Percentiles rank a stretch among this genome's conserved stretches.
These are phyloP conservation scores for Panus rudis DNA, from an alignment of 768 basidiomycete genomes.

Conservation along the genomic window DNA sequence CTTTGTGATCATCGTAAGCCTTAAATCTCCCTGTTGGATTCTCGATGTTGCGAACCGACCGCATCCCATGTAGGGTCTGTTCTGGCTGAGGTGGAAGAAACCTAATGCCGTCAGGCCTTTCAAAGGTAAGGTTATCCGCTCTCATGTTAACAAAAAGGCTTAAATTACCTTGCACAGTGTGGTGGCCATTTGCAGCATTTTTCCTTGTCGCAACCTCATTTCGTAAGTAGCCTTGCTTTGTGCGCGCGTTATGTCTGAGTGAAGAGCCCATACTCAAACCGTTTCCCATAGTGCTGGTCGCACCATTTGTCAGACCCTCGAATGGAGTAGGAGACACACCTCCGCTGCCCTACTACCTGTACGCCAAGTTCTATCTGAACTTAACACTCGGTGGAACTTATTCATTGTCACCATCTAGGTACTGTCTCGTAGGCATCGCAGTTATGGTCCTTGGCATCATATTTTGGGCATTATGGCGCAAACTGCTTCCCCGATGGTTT, in stretches of 20 bases:
- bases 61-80: conserved; percentile 32
- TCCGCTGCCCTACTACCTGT: conserved; percentile 52
- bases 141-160: neutral
- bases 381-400: neutral
- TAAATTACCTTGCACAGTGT: conserved; percentile 27
- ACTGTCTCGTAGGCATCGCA: conserved; percentile 39
- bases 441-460: conserved; percentile 34
- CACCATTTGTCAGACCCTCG: conserved; percentile 48
- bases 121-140: conserved; percentile 33
- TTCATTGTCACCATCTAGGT: conserved; percentile 21
- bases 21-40: neutral
- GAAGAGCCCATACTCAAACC: neutral
- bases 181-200: conserved; percentile 49
- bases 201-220: conserved; percentile 46
- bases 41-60: neutral
- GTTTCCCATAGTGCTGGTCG: conserved; percentile 36
- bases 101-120: conserved; percentile 44
- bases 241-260: no score
- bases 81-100: conserved; percentile 47
- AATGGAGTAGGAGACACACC: conserved; percentile 53
- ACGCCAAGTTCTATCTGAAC: neutral
- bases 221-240: conserved; percentile 34
- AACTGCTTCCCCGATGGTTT: conserved; percentile 38
- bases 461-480: conserved; percentile 45
- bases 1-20: conserved; percentile 47